These are phyloP conservation scores for Buddleja alternifolia DNA, from an alignment of 257 asterid genomes.

Conservation along the genomic window DNA sequence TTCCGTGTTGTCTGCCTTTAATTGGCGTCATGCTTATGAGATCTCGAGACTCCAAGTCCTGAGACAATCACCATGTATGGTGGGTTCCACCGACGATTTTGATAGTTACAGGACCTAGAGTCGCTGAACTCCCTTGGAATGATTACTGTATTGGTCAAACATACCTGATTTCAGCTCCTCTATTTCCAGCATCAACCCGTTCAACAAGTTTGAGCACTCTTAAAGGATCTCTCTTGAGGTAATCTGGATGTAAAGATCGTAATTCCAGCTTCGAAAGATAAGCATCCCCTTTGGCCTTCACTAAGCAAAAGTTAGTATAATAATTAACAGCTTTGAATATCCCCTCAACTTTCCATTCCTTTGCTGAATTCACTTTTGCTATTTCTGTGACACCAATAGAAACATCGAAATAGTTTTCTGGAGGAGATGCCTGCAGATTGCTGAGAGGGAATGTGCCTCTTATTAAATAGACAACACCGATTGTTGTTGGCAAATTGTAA, in stretches of 20 bases:
- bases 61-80: no score
- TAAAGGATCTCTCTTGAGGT: slow-evolving; percentile 37
- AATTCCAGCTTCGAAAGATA: slow-evolving; percentile 54
- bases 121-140: no score
- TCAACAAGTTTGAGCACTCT: slow-evolving; percentile 50
- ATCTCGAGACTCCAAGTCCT: no score
- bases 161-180: slow-evolving; percentile 50
- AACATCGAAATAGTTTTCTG: slow-evolving; percentile 38
- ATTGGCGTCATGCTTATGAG: no score
- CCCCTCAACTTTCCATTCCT: slow-evolving; percentile 41
- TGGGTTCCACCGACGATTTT: no score
- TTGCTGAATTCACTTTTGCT: slow-evolving; percentile 37
- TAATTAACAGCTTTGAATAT: slow-evolving; percentile 47
- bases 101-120: no score
- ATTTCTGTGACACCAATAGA: slow-evolving; percentile 49
- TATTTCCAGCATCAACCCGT: slow-evolving; percentile 51
- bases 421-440: slow-evolving; percentile 33
- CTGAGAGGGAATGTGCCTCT: slow-evolving; percentile 56
- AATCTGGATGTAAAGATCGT: slow-evolving; percentile 44
- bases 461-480: slow-evolving; percentile 43
- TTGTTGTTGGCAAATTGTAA: slow-evolving; percentile 47
- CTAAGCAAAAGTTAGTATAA: slow-evolving; percentile 53
- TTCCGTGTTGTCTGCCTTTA: no score
- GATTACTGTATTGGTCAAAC: no score
- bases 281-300: slow-evolving; percentile 45